phyloP scores from a whole-genome alignment of 106 monocot genomes.

The Dendrobium huoshanense region DNA sequence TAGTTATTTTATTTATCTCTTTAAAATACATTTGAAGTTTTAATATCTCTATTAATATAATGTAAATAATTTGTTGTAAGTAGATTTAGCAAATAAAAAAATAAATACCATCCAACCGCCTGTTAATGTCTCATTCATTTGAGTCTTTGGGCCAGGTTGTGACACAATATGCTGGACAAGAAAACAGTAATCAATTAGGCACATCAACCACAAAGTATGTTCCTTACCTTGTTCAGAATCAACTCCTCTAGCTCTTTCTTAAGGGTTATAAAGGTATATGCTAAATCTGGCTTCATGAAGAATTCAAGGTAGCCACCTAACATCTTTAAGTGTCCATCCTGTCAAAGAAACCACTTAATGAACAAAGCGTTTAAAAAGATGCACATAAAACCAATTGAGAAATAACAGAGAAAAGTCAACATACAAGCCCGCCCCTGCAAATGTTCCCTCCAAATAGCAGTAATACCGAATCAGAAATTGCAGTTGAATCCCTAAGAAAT shows the following conservation, averaged over 20 bases:
- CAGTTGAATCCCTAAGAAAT: constrained; percentile 95
- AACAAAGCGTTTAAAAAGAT: not conserved
- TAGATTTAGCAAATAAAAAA: no score
- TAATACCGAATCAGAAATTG: constrained; percentile 76
- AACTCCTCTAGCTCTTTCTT: constrained; percentile 80
- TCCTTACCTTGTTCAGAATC: constrained; percentile 59
- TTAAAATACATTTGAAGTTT: no score
- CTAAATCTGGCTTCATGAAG: constrained; percentile 86
- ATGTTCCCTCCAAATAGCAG: constrained; percentile 88
- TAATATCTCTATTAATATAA: no score
- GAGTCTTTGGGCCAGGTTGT: no score
- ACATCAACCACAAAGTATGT: not conserved
- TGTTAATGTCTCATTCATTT: no score
- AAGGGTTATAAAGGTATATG: constrained; percentile 60
- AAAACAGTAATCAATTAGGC: not conserved
- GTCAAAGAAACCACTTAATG: constrained; percentile 8
- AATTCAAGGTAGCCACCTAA: constrained; percentile 95
- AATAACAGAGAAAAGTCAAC: constrained; percentile 1
- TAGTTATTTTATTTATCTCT: no score
- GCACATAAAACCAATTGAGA: not conserved
- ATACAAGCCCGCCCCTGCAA: constrained; percentile 73
- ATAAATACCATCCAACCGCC: no score
- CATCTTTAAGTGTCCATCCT: constrained; percentile 99
- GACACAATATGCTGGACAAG: not conserved
- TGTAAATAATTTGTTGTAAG: no score